Evolutionary conservation across 2,329 filamentous ascomycete species (phyloP).

Genomic region (Xylariaceae sp.): DNA sequence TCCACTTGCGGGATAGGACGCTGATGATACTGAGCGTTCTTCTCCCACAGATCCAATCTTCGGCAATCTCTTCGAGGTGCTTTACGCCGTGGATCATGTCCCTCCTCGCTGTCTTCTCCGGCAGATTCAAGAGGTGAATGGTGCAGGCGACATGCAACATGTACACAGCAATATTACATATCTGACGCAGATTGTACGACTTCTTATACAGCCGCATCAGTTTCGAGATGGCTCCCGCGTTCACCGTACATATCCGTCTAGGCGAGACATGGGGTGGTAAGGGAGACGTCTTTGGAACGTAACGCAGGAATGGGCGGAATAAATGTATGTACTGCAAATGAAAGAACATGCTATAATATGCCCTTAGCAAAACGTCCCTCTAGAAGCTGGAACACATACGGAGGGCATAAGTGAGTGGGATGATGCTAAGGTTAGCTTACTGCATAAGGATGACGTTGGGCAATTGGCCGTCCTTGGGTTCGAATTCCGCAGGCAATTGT

Average conservation of each 20-base stretch:
- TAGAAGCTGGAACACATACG: background rate
- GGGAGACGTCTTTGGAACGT: conserved; percentile 73
- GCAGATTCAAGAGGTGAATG: conserved; percentile 87
- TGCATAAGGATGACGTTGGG: conserved; percentile 76
- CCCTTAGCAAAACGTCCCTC: background rate
- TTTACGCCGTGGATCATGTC: conserved; percentile 89
- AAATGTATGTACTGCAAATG: conserved; percentile 93
- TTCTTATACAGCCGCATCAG: conserved; percentile 93
- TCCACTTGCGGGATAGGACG: conserved; percentile 83
- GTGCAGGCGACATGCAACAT: conserved; percentile 92
- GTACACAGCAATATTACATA: conserved; percentile 95
- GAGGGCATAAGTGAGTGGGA: background rate
- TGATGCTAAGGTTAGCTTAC: conserved; percentile 51
- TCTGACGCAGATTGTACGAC: conserved; percentile 82
- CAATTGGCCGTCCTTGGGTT: conserved; percentile 81
- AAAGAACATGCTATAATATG: conserved; percentile 83
- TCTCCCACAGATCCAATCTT: conserved; percentile 87
- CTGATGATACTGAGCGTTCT: conserved; percentile 81
- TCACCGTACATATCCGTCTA: conserved; percentile 82
- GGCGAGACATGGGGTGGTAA: conserved; percentile 84
- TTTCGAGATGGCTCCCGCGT: conserved; percentile 85
- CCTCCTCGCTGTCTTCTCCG: conserved; percentile 82
- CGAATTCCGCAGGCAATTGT: conserved; percentile 76
- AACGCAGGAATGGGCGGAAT: conserved; percentile 92
- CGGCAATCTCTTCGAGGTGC: conserved; percentile 90